A percentile compares a stretch with the other conserved stretches of the same genome.
Conservation (phyloP, 2,329 filamentous ascomycete genomes). For the Rugonectria rugulosa region DNA sequence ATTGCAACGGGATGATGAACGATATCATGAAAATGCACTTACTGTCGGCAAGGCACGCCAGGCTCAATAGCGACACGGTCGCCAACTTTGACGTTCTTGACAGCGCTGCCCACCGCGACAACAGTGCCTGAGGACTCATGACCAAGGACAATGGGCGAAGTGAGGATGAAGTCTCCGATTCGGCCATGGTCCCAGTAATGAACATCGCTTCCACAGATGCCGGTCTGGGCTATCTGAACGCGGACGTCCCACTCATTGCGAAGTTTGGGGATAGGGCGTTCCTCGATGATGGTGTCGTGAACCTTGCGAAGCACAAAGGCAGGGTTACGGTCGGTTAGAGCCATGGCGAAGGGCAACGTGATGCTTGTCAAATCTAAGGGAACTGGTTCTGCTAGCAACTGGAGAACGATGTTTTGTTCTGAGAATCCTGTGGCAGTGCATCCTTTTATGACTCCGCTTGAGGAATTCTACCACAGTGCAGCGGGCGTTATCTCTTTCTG, state of each 20-base stretch:
- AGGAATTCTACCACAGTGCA: no score
- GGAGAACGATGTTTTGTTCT: no score
- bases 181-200: background rate
- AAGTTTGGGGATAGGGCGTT: background rate
- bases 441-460: no score
- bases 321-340: no score
- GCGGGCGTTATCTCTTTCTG: no score
- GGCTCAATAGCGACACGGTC: constrained; percentile 58
- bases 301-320: no score
- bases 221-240: background rate
- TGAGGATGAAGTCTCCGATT: constrained; percentile 47
- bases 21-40: no score
- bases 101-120: constrained; percentile 48
- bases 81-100: constrained; percentile 52
- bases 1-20: no score
- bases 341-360: no score
- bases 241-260: background rate
- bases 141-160: constrained; percentile 54
- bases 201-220: background rate
- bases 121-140: constrained; percentile 55
- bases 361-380: no score
- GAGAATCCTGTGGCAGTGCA: no score
- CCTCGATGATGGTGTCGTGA: background rate
- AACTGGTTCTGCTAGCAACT: no score
- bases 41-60: constrained; percentile 51